phyloP scores from a whole-genome alignment of 495 filamentous ascomycete species.

The Darksidea phi region DNA sequence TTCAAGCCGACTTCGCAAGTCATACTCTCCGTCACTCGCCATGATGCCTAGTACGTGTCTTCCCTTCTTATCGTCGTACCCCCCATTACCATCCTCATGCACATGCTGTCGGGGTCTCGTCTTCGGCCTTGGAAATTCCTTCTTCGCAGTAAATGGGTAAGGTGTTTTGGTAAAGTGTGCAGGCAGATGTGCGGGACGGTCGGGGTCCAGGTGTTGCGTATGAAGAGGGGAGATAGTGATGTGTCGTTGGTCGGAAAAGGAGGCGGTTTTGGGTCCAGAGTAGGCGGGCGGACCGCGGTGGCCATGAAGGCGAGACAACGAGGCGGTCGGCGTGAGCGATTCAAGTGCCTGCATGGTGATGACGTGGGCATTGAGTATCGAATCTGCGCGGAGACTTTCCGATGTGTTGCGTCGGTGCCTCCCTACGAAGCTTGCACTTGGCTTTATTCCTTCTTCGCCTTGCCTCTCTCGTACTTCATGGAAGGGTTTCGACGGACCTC shows the following conservation, averaged over 20 bases:
- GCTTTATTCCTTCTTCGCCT: background rate
- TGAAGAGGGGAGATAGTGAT: slow-evolving; percentile 1
- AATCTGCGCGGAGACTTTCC: slow-evolving; percentile 15
- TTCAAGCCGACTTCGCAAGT: slow-evolving; percentile 1
- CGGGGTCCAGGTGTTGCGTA: background rate
- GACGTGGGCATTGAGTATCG: slow-evolving; percentile 22
- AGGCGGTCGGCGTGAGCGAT: background rate
- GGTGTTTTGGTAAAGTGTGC: slow-evolving; percentile 25
- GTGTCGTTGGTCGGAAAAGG: background rate
- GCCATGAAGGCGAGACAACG: background rate
- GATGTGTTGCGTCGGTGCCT: slow-evolving; percentile 9
- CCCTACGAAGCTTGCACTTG: background rate
- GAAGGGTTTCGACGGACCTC: background rate
- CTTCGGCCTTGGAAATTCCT: slow-evolving; percentile 17
- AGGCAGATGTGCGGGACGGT: slow-evolving; percentile 10
- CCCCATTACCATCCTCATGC: background rate
- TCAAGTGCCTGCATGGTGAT: slow-evolving; percentile 30
- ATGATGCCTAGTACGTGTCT: slow-evolving; percentile 15
- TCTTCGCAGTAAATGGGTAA: slow-evolving; percentile 16
- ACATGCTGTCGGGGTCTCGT: background rate
- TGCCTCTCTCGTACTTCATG: too few species aligned
- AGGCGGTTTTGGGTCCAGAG: background rate
- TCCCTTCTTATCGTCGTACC: slow-evolving; percentile 2
- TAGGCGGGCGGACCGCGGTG: background rate
- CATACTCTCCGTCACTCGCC: slow-evolving; percentile 9